Conservation (phyloP, 2,329 filamentous ascomycete species). For the Aspergillus spinulosporus region DNA sequence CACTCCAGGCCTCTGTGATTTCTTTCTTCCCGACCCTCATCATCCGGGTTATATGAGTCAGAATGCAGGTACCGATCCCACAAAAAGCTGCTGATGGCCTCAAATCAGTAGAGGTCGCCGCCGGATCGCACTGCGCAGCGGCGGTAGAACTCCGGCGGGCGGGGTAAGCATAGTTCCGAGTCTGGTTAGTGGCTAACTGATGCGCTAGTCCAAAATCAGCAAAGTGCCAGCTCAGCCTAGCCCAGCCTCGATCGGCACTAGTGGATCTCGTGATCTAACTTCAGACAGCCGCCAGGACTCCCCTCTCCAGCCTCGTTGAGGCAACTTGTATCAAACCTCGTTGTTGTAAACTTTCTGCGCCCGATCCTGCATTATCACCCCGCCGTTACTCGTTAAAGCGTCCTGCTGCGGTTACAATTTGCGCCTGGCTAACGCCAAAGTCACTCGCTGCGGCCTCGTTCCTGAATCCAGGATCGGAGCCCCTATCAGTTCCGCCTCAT, state of each 20-base stretch:
- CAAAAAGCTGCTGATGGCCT: not conserved
- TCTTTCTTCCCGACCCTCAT: too few species aligned
- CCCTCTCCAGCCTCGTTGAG: conserved; percentile 33
- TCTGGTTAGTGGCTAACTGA: conserved; percentile 2
- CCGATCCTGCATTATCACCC: conserved; percentile 19
- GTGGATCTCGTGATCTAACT: conserved; percentile 30
- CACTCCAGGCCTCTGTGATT: too few species aligned
- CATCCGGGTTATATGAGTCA: not conserved
- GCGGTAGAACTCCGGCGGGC: not conserved
- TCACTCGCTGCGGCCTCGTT: conserved; percentile 8
- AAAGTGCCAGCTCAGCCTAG: conserved; percentile 14
- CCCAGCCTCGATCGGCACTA: conserved; percentile 20
- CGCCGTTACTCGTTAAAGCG: conserved; percentile 2
- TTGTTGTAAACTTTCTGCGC: conserved; percentile 15
- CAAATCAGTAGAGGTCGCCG: not conserved
- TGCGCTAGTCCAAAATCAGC: conserved; percentile 25
- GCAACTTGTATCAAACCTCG: conserved; percentile 27
- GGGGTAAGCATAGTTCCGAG: conserved; percentile 18
- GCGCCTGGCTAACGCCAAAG: not conserved
- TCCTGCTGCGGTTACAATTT: not conserved
- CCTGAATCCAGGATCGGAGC: conserved; percentile 2
- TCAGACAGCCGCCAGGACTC: conserved; percentile 12
- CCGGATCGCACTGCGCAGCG: not conserved
- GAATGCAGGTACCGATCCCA: not conserved
- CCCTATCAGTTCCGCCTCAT: conserved; percentile 7